phyloP scores from a whole-genome alignment of 306 rosid genomes.

The Glycine soja region DNA sequence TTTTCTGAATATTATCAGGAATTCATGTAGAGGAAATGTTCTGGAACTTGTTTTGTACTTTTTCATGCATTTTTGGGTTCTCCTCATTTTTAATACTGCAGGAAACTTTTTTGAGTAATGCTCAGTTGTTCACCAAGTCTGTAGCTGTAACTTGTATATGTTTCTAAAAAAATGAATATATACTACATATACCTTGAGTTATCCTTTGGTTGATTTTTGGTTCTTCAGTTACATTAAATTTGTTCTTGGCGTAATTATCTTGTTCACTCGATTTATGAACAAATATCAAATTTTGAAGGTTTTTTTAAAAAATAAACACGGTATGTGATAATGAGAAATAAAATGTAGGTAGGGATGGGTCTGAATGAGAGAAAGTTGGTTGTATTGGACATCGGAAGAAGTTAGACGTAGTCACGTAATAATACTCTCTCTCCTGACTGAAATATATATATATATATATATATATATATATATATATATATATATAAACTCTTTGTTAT shows the following conservation, averaged over 20 bases:
- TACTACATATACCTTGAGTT: conserved; percentile 10
- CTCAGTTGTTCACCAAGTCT: neutral
- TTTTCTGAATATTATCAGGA: conserved; percentile 12
- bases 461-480: too few species aligned
- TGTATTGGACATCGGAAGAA: too few species aligned
- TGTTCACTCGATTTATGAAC: conserved; percentile 6
- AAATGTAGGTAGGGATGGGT: too few species aligned
- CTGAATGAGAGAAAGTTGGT: too few species aligned
- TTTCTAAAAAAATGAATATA: neutral
- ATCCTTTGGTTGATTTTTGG: conserved; percentile 15
- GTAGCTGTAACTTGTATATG: neutral
- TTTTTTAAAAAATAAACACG: neutral
- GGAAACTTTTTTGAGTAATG: conserved; percentile 45
- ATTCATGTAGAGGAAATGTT: conserved; percentile 17
- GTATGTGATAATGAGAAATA: too few species aligned
- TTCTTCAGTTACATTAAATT: conserved; percentile 30
- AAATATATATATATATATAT: too few species aligned
- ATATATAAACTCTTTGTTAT: too few species aligned
- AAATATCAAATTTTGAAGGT: neutral
- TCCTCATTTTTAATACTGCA: neutral
- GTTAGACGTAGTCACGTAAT: too few species aligned
- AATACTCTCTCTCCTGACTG: too few species aligned
- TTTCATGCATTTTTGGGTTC: conserved; percentile 10
- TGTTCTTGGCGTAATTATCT: conserved; percentile 4
- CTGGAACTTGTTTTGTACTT: neutral